A percentile compares a stretch with the other conserved stretches of the same genome.
Conservation (phyloP, 352 stramenopile species). For the Globisporangium spiculum region DNA sequence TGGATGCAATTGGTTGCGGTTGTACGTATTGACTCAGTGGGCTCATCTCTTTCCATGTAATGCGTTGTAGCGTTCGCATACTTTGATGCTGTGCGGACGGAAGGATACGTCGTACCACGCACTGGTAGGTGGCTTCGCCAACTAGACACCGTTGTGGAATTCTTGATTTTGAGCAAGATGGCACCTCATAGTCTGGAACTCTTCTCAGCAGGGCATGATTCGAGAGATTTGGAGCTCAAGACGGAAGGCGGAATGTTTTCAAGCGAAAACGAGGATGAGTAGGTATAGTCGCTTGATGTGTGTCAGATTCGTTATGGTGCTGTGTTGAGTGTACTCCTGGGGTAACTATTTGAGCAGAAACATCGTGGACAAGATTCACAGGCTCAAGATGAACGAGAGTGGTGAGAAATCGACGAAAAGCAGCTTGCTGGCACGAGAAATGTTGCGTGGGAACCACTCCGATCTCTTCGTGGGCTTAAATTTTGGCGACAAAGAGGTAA, state of each 20-base stretch:
- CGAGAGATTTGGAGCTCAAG: background rate
- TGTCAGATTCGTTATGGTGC: background rate
- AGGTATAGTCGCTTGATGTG: constrained; percentile 2
- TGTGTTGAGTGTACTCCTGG: background rate
- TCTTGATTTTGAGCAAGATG: background rate
- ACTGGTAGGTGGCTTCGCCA: background rate
- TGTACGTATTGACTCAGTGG: background rate
- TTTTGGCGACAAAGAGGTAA: background rate
- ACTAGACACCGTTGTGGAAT: background rate
- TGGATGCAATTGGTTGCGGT: background rate
- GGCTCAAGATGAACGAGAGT: background rate
- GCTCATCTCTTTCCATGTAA: background rate
- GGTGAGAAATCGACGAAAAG: background rate
- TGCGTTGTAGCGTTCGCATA: constrained; percentile 29
- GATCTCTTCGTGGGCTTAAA: constrained; percentile 4
- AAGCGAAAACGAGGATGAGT: constrained; percentile 29
- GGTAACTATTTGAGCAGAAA: background rate
- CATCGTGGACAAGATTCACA: constrained; percentile 6
- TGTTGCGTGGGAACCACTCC: background rate
- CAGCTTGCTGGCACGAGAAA: background rate
- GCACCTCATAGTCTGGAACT: background rate
- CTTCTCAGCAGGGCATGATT: background rate
- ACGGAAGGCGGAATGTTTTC: constrained; percentile 22
- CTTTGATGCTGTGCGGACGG: constrained; percentile 36
- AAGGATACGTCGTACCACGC: constrained; percentile 22